phyloP scores from a whole-genome alignment of 1,139 yeast genomes.

The Nakaseomyces uthaithaninus region DNA sequence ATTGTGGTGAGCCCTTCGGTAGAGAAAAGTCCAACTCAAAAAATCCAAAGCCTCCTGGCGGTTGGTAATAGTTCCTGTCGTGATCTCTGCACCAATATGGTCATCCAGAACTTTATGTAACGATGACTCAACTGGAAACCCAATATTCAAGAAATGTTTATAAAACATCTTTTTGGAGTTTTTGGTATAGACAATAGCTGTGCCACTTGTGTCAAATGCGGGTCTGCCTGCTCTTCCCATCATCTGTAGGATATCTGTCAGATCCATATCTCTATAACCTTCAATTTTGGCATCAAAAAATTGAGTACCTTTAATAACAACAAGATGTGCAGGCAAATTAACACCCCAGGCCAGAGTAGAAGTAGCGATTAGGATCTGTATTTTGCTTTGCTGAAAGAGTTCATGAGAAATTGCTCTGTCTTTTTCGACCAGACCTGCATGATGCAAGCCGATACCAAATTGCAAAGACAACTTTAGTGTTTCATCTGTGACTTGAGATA shows the following conservation, averaged over 20 bases:
- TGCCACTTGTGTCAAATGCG: conserved; percentile 91
- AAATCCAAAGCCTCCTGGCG: conserved; percentile 90
- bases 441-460: conserved; percentile 95
- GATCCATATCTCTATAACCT: conserved; percentile 54
- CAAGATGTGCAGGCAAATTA: conserved; percentile 54
- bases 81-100: conserved; percentile 93
- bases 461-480: conserved; percentile 77
- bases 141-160: conserved; percentile 87
- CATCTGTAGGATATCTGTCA: conserved; percentile 69
- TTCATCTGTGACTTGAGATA: conserved; percentile 74
- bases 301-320: conserved; percentile 50
- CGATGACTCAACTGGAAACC: conserved; percentile 96
- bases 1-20: conserved; percentile 87
- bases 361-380: conserved; percentile 87
- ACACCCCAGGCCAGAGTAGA: conserved; percentile 78
- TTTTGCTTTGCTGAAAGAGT: conserved; percentile 73
- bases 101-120: conserved; percentile 86
- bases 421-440: conserved; percentile 89
- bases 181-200: conserved; percentile 87
- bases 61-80: conserved; percentile 74
- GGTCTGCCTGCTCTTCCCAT: conserved; percentile 87
- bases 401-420: conserved; percentile 86
- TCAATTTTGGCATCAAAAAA: conserved; percentile 38
- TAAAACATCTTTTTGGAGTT: conserved; percentile 88
- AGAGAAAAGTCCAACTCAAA: conserved; percentile 89